Percentiles rank a stretch among this genome's conserved stretches.
Conservation (phyloP, 495 filamentous ascomycete genomes). For the Neurospora sp. region DNA sequence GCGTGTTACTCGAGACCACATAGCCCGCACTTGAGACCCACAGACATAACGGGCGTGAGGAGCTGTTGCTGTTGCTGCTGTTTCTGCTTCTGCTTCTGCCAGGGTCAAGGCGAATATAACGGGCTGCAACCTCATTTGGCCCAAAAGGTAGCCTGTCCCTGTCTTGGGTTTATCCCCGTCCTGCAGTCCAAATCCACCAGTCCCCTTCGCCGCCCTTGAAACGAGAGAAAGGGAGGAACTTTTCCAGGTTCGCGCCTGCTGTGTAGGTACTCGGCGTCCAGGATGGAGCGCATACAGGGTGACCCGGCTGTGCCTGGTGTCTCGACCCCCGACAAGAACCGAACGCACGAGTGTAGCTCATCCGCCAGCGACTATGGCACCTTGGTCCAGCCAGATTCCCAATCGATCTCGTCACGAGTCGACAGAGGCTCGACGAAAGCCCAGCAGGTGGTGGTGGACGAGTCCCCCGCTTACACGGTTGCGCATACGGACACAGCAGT, state of each 20-base stretch:
- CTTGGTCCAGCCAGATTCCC: background rate
- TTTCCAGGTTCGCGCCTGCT: background rate
- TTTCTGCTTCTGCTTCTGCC: background rate
- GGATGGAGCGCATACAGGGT: slow-evolving; percentile 6
- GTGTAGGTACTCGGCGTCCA: background rate
- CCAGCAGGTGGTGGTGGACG: background rate
- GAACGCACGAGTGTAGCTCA: slow-evolving; percentile 1
- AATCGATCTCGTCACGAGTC: background rate
- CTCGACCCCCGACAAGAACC: background rate
- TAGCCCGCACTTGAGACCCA: background rate
- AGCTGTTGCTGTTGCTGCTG: background rate
- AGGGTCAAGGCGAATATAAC: background rate
- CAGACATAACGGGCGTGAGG: background rate
- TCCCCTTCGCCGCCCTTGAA: background rate
- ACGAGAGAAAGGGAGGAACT: background rate
- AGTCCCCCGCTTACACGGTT: background rate
- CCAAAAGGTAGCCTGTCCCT: background rate
- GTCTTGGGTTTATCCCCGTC: background rate
- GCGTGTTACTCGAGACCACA: background rate
- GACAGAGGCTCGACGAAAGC: background rate
- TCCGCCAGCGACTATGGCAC: slow-evolving; percentile 1
- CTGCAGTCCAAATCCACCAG: background rate
- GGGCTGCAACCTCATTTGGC: background rate
- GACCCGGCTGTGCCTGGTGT: slow-evolving; percentile 3
- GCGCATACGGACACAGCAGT: background rate